Conservation (phyloP, 192 early-diverging fungal genomes). For the Umbelopsis isabellina region DNA sequence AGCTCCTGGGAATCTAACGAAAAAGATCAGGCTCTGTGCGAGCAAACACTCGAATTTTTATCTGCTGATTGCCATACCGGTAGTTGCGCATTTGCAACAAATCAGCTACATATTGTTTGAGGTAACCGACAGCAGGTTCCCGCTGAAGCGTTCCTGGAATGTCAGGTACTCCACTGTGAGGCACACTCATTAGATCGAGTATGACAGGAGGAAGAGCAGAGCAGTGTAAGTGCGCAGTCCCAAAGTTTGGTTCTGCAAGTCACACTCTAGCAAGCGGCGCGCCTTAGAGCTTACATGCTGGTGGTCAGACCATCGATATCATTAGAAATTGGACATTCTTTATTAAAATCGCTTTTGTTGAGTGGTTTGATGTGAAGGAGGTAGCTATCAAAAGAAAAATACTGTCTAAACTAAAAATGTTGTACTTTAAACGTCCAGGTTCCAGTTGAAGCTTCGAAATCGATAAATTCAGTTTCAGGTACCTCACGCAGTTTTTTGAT, state of each 20-base stretch:
- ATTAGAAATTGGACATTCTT: too few relatives aligned
- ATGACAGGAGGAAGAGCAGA: not conserved
- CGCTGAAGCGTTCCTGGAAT: constrained; percentile 34
- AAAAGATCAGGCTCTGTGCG: not conserved
- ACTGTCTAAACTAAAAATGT: constrained; percentile 59
- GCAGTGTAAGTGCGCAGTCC: not conserved
- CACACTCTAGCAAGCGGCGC: not conserved
- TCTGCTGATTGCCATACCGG: constrained; percentile 22
- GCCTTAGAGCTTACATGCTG: too few relatives aligned
- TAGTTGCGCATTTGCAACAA: constrained; percentile 33
- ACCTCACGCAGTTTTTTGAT: constrained; percentile 69
- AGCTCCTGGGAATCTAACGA: constrained; percentile 56
- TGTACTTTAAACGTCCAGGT: constrained; percentile 93
- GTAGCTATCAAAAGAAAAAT: not conserved
- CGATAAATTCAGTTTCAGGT: constrained; percentile 80
- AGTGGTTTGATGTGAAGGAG: not conserved
- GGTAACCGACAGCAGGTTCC: constrained; percentile 6
- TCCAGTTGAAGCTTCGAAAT: constrained; percentile 71
- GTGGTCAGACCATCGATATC: too few relatives aligned
- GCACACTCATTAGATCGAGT: not conserved
- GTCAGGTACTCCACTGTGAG: constrained; percentile 35
- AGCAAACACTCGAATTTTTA: not conserved
- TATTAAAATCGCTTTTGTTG: constrained; percentile 3
- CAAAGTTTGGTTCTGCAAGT: not conserved
- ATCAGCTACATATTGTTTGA: constrained; percentile 33